These are phyloP conservation scores for Blastocystis hominis DNA, from an alignment of 352 stramenopile species.

Conservation along the genomic window DNA sequence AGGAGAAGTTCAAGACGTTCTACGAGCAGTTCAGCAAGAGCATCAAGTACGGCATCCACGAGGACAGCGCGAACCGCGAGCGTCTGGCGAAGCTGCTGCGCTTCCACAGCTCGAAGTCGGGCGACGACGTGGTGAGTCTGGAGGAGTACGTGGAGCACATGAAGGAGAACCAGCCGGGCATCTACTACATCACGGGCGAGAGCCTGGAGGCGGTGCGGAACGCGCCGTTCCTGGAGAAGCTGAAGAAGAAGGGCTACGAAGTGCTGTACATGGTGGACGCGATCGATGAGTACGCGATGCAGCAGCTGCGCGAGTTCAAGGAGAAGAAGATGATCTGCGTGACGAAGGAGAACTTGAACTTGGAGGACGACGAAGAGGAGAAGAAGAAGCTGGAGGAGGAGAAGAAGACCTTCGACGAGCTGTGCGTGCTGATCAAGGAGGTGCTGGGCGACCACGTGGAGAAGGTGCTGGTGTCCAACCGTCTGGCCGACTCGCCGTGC, in stretches of 20 bases:
- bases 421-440: constrained; percentile 99
- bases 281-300: constrained; percentile 98
- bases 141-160: constrained; percentile 94
- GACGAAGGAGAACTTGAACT: constrained; percentile 74
- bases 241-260: constrained; percentile 99
- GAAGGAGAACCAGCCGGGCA: constrained; percentile 89
- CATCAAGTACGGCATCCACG: constrained; percentile 95
- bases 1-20: constrained; percentile 99
- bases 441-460: constrained; percentile 99
- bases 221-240: constrained; percentile 97
- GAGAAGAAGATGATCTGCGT: constrained; percentile 98
- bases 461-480: constrained; percentile 97
- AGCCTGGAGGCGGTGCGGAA: constrained; percentile 96
- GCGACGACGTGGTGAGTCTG: constrained; percentile 87
- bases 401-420: constrained; percentile 82
- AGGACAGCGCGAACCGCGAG: constrained; percentile 94
- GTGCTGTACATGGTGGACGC: constrained; percentile 97
- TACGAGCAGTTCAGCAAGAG: constrained; percentile 99
- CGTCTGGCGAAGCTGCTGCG: constrained; percentile 98
- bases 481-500: constrained; percentile 93
- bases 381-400: constrained; percentile 97
- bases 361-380: constrained; percentile 79
- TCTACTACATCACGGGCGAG: constrained; percentile 99
- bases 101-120: constrained; percentile 95
- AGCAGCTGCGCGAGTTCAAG: constrained; percentile 99